Percentiles rank a stretch among this genome's conserved stretches.
Evolutionary conservation across 2,329 filamentous ascomycete genomes (phyloP).

Genomic region (Juglanconis juglandina): DNA sequence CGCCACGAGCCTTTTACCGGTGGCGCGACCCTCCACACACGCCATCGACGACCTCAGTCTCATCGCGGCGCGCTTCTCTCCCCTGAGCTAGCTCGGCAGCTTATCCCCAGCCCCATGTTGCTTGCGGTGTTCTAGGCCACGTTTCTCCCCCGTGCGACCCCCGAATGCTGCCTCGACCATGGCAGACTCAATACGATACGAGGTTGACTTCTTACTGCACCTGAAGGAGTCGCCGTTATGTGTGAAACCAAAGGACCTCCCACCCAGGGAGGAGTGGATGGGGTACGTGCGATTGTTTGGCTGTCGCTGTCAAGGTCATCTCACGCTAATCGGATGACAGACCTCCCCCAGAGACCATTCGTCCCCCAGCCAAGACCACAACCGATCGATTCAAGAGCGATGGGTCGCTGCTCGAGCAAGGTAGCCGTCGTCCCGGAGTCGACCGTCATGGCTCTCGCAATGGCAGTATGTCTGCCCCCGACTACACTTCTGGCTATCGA

Average conservation of each 20-base stretch:
- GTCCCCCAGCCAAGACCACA: slow-evolving; percentile 41
- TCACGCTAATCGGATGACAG: slow-evolving; percentile 28
- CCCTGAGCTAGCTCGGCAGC: neutral
- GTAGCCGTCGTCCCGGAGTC: slow-evolving; percentile 47
- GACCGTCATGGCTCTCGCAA: slow-evolving; percentile 57
- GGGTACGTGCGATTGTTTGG: slow-evolving; percentile 56
- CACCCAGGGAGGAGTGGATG: slow-evolving; percentile 93
- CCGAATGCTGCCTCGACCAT: slow-evolving; percentile 30
- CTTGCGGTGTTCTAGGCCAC: neutral
- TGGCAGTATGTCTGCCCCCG: slow-evolving; percentile 44
- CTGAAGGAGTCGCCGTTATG: slow-evolving; percentile 81
- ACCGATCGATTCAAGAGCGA: slow-evolving; percentile 43
- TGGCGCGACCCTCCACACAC: slow-evolving; percentile 10
- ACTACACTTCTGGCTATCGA: neutral
- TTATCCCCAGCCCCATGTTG: neutral
- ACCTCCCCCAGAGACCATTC: slow-evolving; percentile 42
- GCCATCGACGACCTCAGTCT: neutral
- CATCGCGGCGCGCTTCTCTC: neutral
- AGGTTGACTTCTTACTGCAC: slow-evolving; percentile 69
- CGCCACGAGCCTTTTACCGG: neutral
- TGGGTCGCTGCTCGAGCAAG: slow-evolving; percentile 44
- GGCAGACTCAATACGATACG: slow-evolving; percentile 59
- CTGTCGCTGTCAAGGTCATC: neutral
- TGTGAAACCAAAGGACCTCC: slow-evolving; percentile 72
- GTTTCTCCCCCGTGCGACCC: neutral